phyloP scores from a whole-genome alignment of 441 rosid genomes.

The Jatropha multifida region DNA sequence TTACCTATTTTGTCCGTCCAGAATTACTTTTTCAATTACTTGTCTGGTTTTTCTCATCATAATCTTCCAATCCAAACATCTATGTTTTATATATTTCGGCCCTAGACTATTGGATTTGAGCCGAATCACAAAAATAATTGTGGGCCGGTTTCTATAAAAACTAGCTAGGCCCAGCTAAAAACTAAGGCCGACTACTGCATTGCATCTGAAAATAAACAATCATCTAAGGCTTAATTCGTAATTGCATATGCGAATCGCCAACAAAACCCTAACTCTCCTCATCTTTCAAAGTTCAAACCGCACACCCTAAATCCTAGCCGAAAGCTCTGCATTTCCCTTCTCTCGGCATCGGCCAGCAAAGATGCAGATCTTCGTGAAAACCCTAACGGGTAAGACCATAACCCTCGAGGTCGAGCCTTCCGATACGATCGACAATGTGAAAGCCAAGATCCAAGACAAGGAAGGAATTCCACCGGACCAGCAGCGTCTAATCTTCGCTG shows the following conservation, averaged over 20 bases:
- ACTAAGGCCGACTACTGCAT: background rate
- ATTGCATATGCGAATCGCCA: background rate
- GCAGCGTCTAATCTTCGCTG: conserved; percentile 69
- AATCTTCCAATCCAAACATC: no score
- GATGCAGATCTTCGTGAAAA: conserved; percentile 89
- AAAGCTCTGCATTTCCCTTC: background rate
- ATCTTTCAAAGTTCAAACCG: background rate
- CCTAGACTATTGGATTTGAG: no score
- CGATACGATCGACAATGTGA: conserved; percentile 76
- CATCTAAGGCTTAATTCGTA: background rate
- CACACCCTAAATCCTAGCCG: background rate
- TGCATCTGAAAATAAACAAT: background rate
- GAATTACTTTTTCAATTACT: no score
- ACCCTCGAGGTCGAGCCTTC: conserved; percentile 74
- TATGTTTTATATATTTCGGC: no score
- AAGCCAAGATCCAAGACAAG: conserved; percentile 81
- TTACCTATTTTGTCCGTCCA: no score
- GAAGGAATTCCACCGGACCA: conserved; percentile 66
- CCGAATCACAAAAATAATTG: no score
- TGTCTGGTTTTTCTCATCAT: no score
- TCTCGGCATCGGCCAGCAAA: conserved; percentile 18
- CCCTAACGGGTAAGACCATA: conserved; percentile 76
- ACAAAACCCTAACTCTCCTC: conserved; percentile 1
- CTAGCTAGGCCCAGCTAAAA: background rate
- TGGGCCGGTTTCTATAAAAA: background rate